A percentile compares a stretch with the other conserved stretches of the same genome.
Conservation (phyloP, 164 flowering plant species). For the Magnolia kwangsiensis region DNA sequence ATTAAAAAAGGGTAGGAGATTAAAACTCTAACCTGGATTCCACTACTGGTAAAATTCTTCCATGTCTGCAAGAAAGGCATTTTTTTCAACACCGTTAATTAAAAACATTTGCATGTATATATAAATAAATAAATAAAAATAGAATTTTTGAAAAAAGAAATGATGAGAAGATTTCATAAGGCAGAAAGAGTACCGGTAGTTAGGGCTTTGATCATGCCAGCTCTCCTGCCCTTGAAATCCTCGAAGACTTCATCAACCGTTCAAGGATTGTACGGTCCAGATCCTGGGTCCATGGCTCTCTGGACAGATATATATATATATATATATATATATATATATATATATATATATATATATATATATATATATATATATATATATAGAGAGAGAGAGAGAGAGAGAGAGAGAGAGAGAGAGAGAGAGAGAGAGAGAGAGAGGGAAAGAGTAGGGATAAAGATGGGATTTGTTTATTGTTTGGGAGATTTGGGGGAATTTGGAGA, state of each 20-base stretch:
- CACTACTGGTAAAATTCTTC: constrained; percentile 68
- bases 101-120: neutral
- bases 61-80: constrained; percentile 42
- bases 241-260: constrained; percentile 74
- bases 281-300: constrained; percentile 42
- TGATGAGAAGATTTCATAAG: neutral
- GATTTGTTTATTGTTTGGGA: neutral
- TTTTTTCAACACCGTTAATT: constrained; percentile 1
- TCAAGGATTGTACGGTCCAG: constrained; percentile 56
- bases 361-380: too few relatives aligned
- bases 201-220: constrained; percentile 70
- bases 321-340: too few relatives aligned
- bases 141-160: neutral
- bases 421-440: neutral
- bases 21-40: constrained; percentile 56
- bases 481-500: neutral
- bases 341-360: too few relatives aligned
- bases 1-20: neutral
- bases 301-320: neutral
- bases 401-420: too few relatives aligned
- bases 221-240: constrained; percentile 70
- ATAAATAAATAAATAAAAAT: neutral
- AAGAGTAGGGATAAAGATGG: neutral
- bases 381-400: too few relatives aligned
- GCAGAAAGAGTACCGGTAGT: constrained; percentile 40